Base-by-base conservation (phyloP, 441 rosid species). In the Eutrema salsugineum region DNA sequence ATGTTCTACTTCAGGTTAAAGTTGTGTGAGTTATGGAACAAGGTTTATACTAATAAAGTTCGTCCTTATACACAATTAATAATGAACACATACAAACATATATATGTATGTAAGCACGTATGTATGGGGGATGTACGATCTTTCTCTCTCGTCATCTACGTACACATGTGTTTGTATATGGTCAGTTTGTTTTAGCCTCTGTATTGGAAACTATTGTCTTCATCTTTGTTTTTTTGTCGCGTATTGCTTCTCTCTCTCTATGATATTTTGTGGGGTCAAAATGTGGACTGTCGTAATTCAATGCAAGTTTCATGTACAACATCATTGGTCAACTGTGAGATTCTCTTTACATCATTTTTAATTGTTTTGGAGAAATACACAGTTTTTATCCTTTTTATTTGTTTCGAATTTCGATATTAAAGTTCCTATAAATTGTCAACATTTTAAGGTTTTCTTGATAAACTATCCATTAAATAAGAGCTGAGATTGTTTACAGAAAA, bases 81-180 rank as follows among this genome's bases (percentile, higher is more conserved):
- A 49, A 58, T 64, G 71, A 50, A 14, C 62, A 70, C 67, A 20
- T 63, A 35, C 65, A 63, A 68, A 63, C 66, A 70, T 28, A 57
- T 3, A 54, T 20, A 66, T 56, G 54, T 68, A 53, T 61, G 74
- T 36, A 51, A 35, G 40, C 42, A 75, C 35, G 33, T 66, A 67
- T 62, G 11, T 46, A 65, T 46, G 53, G 24, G 51, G 56, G 16
- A 49, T 48, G 63, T 48, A 58, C 72, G n/a, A 40, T 15, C n/a
- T 70, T 49, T 68, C 56, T 30, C 55, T 63, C 69, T 42, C 72
- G 80, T 70, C 76, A 77, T 49, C 46, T 71, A 51, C 72, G 72
- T 65, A 71, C 68, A 35, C 15, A 57, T 19, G 80, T 77, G 80
- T 71, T 70, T 71, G 72, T 65, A 65, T 77, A 65, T 65, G 80